These are phyloP conservation scores for Ceraceosorus guamensis DNA, from an alignment of 1,284 basidiomycete genomes.

Conservation along the genomic window DNA sequence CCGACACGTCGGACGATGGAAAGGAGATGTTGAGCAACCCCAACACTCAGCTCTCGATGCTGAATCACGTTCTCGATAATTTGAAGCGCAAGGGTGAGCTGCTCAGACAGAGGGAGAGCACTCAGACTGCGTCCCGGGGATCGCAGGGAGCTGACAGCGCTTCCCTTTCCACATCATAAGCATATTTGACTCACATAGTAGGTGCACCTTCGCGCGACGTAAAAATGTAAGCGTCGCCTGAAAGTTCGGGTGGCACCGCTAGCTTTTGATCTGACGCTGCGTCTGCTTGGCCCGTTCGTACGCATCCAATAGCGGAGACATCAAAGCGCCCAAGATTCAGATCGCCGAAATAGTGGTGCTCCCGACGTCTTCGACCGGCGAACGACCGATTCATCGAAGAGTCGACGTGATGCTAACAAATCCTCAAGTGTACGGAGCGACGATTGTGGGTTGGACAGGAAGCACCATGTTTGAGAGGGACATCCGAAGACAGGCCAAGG, in stretches of 20 bases:
- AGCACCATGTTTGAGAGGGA: conserved; percentile 28
- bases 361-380: conserved; percentile 1
- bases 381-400: conserved; percentile 10
- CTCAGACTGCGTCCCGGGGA: not conserved
- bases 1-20: conserved; percentile 1
- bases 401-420: conserved; percentile 12
- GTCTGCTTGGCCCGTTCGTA: not conserved
- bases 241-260: no score
- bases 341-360: conserved; percentile 34
- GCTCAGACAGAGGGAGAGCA: not conserved
- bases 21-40: conserved; percentile 7
- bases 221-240: no score
- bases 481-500: conserved; percentile 19
- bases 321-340: conserved; percentile 10
- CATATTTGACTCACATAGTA: conserved; percentile 17
- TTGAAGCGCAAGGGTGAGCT: conserved; percentile 18
- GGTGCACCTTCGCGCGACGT: conserved; percentile 3
- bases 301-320: conserved; percentile 6
- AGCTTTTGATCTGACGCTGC: no score
- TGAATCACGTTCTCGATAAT: conserved; percentile 15
- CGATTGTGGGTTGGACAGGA: conserved; percentile 30
- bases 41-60: conserved; percentile 3
- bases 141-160: no score
- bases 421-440: conserved; percentile 26
- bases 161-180: no score